These are phyloP conservation scores for Coleophoma cylindrospora DNA, from an alignment of 2,329 filamentous ascomycete species.

Conservation along the genomic window DNA sequence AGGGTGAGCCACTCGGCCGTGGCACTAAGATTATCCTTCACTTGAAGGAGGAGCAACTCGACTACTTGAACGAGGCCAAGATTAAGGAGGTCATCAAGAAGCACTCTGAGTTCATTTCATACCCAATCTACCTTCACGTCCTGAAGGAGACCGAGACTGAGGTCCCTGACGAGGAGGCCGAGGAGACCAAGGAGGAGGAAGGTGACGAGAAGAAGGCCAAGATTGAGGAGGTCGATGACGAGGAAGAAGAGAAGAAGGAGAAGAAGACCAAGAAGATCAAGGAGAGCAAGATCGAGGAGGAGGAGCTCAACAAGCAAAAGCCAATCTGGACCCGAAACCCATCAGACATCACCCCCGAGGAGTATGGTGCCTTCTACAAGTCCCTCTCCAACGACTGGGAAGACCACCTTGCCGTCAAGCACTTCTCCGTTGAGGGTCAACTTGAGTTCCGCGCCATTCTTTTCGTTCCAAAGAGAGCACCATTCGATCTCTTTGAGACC, in stretches of 20 bases:
- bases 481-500: slow-evolving; percentile 99
- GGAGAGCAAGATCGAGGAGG: slow-evolving; percentile 97
- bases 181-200: slow-evolving; percentile 65
- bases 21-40: slow-evolving; percentile 98
- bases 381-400: slow-evolving; percentile 99
- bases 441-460: slow-evolving; percentile 99
- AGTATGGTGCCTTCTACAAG: slow-evolving; percentile 99
- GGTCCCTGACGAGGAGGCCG: slow-evolving; percentile 92
- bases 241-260: slow-evolving; percentile 86
- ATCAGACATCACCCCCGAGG: slow-evolving; percentile 88
- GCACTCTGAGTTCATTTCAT: slow-evolving; percentile 99
- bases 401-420: slow-evolving; percentile 98
- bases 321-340: slow-evolving; percentile 99
- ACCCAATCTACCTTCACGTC: slow-evolving; percentile 99
- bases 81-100: slow-evolving; percentile 99
- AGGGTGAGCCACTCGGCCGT: slow-evolving; percentile 85
- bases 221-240: slow-evolving; percentile 87
- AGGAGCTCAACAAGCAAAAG: slow-evolving; percentile 99
- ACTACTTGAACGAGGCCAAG: slow-evolving; percentile 98
- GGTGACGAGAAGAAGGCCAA: slow-evolving; percentile 92
- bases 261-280: slow-evolving; percentile 99
- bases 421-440: slow-evolving; percentile 99
- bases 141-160: slow-evolving; percentile 99
- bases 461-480: slow-evolving; percentile 98
- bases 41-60: slow-evolving; percentile 98